phyloP scores from a whole-genome alignment of 2,329 filamentous ascomycete genomes.

The Pseudocercospora crystallina region DNA sequence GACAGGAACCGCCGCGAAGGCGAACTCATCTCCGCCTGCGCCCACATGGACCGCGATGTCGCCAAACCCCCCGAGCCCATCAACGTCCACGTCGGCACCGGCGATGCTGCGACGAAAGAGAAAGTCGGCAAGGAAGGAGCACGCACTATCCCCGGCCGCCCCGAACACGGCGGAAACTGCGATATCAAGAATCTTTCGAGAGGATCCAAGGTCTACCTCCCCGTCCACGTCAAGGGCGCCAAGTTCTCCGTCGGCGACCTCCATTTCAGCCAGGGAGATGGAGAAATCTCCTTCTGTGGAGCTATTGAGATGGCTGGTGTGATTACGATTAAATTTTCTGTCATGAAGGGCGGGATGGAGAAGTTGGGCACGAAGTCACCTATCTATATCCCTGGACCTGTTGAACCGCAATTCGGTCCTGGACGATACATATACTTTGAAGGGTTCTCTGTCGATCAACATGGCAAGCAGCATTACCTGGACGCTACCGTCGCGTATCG shows the following conservation, averaged over 20 bases:
- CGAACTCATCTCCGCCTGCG: slow-evolving; percentile 70
- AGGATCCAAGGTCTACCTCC: slow-evolving; percentile 80
- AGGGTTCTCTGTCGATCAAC: slow-evolving; percentile 84
- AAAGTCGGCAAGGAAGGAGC: slow-evolving; percentile 77
- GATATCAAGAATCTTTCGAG: slow-evolving; percentile 85
- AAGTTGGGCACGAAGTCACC: slow-evolving; percentile 77
- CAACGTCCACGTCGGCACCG: slow-evolving; percentile 72
- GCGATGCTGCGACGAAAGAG: slow-evolving; percentile 55
- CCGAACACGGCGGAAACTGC: slow-evolving; percentile 87
- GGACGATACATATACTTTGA: slow-evolving; percentile 82
- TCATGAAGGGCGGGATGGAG: slow-evolving; percentile 77
- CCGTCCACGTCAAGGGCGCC: slow-evolving; percentile 80
- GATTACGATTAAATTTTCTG: slow-evolving; percentile 85
- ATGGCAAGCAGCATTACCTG: slow-evolving; percentile 85
- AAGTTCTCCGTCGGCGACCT: slow-evolving; percentile 86
- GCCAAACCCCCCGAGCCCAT: slow-evolving; percentile 71
- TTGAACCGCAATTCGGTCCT: slow-evolving; percentile 84
- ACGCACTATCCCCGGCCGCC: slow-evolving; percentile 77
- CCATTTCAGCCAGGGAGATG: slow-evolving; percentile 75
- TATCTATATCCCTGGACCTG: slow-evolving; percentile 81
- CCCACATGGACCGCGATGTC: slow-evolving; percentile 67
- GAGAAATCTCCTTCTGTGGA: slow-evolving; percentile 73
- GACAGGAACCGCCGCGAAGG: slow-evolving; percentile 68
- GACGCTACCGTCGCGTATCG: slow-evolving; percentile 85
- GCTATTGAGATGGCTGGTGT: slow-evolving; percentile 93